Evolutionary conservation across 345 rosid genomes (phyloP), one percentile per base, ranked within the genome.

Genomic region (Tarenaya hassleriana): DNA sequence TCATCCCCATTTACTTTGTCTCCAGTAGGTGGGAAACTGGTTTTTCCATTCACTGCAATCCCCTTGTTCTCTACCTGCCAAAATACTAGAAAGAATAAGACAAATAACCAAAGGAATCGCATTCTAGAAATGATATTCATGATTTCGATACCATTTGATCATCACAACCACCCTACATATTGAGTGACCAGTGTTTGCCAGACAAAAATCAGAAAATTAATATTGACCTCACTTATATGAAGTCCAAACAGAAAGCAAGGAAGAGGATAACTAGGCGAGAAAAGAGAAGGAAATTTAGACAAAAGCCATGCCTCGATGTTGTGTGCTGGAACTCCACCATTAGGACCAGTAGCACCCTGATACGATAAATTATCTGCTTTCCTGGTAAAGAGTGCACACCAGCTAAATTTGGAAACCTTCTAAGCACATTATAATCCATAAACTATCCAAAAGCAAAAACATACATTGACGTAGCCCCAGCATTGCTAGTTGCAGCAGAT

Each of bases 1-100:
- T 92, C 97, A 48, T 88, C 94, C 58, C 73, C 90, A 10, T 52
- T 63, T 54, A 58, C 51, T 71, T 81, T 88, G 77, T 85, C 98
- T 58, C 85, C 88, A 35, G 50, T 38, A 27, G 81, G 75, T 56
- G 80, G 59, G 48, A 56, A 66, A 69, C 69, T 77, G 62, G 52
- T 62, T 69, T 84, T 77, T 58, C 81, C 86, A 44, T 76, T 78
- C 50, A 52, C 72, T 1, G 56, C 66, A 37, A 44, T 60, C 38
- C 78, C 92, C 62, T 71, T 84, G 72, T 63, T 75, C 10, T 65
- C 82, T 61, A 80, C 89, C 97, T 86, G 84, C 58, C 47, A 50
- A 27, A 33, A 47, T 15, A 27, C 29, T 18, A 47, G 29, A 50
- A 52, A 17, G 33, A 47, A 21, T 52, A 7, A 52, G 55, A 59